Percentiles rank a stretch among this genome's conserved stretches.
These are phyloP conservation scores for Leccinellum luteum DNA, from an alignment of 768 basidiomycete genomes.

Conservation along the genomic window DNA sequence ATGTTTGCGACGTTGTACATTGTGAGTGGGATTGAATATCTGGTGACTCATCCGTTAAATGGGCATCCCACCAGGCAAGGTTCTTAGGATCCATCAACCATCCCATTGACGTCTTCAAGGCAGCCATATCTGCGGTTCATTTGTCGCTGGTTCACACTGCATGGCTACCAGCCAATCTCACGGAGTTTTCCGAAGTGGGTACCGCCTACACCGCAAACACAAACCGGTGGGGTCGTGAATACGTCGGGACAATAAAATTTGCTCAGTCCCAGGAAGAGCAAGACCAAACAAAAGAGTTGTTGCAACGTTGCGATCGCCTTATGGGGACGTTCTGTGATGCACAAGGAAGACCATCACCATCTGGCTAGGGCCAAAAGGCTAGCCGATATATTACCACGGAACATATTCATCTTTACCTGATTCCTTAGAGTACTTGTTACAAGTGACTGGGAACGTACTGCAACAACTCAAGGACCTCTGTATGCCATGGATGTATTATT, in stretches of 20 bases:
- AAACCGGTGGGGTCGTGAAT: constrained; percentile 52
- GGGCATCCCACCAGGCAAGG: constrained; percentile 51
- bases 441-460: background rate
- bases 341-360: constrained; percentile 26
- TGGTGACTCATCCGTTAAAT: constrained; percentile 1
- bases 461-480: background rate
- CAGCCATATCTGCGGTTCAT: constrained; percentile 66
- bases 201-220: constrained; percentile 56
- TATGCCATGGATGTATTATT: background rate
- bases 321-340: constrained; percentile 38
- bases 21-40: constrained; percentile 39
- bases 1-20: constrained; percentile 62
- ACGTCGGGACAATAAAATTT: constrained; percentile 49
- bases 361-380: constrained; percentile 9
- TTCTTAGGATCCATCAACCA: constrained; percentile 66
- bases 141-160: constrained; percentile 57
- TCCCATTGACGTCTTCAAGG: constrained; percentile 57
- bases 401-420: background rate
- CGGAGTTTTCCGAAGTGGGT: constrained; percentile 15
- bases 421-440: background rate
- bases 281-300: constrained; percentile 43
- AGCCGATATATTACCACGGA: background rate
- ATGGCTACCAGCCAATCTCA: constrained; percentile 36
- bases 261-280: constrained; percentile 50
- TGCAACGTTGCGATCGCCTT: constrained; percentile 56